These are phyloP conservation scores for Aphanomyces astaci DNA, from an alignment of 352 stramenopile species.

Conservation along the genomic window DNA sequence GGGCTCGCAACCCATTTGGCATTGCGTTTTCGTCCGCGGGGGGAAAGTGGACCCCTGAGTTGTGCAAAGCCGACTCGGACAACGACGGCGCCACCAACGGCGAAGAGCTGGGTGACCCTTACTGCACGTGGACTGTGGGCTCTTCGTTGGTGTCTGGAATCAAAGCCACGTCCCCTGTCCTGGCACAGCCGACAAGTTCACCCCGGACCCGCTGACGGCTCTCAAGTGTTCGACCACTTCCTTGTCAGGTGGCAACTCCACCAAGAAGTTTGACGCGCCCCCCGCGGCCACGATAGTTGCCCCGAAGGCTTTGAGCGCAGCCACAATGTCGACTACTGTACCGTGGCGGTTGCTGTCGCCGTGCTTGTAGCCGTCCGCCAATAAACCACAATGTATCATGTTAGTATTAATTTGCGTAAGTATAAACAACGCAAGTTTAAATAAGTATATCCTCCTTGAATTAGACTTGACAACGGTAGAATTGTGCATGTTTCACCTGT, in stretches of 20 bases:
- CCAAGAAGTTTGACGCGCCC: too few species aligned
- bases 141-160: neutral
- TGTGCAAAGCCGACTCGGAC: constrained; percentile 68
- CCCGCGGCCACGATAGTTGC: neutral
- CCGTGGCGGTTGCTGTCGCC: neutral
- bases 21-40: constrained; percentile 44
- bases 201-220: neutral
- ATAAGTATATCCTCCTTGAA: too few species aligned
- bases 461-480: too few species aligned
- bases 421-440: too few species aligned
- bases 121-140: neutral
- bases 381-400: too few species aligned
- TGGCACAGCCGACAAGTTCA: neutral
- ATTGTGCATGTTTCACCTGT: too few species aligned
- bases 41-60: constrained; percentile 35
- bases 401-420: too few species aligned
- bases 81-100: constrained; percentile 72
- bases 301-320: neutral
- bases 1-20: constrained; percentile 54
- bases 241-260: too few species aligned
- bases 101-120: neutral
- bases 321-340: neutral
- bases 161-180: neutral
- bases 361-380: neutral
- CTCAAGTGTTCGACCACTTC: neutral